A percentile compares a stretch with the other conserved stretches of the same genome.
Conservation (phyloP, 2,329 filamentous ascomycete species). For the Nemania sp. region DNA sequence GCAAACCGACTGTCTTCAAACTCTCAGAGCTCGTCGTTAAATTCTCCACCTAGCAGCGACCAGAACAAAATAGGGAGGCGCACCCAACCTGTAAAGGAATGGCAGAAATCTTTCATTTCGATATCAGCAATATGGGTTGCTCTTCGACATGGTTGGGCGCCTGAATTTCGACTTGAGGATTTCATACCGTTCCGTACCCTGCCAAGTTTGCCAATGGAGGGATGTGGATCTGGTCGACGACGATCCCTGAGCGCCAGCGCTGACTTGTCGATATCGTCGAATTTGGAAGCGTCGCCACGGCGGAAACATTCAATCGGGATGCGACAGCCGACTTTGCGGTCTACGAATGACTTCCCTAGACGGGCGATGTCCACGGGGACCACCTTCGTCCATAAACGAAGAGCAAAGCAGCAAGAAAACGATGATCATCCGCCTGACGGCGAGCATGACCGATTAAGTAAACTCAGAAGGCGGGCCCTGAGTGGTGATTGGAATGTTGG, state of each 20-base stretch:
- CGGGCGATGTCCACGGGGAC: constrained; percentile 53
- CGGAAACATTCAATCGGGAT: constrained; percentile 25
- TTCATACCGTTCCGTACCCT: constrained; percentile 29
- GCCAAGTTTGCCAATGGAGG: constrained; percentile 11
- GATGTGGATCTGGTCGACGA: constrained; percentile 20
- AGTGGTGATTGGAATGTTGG: constrained; percentile 39
- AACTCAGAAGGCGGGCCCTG: constrained; percentile 33
- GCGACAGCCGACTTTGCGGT: constrained; percentile 26
- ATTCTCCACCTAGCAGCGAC: constrained; percentile 25
- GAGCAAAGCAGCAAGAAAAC: constrained; percentile 28
- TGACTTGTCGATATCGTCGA: constrained; percentile 19
- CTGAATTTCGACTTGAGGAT: constrained; percentile 43
- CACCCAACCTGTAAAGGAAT: constrained; percentile 47
- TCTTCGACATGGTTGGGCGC: constrained; percentile 50
- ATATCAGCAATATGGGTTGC: constrained; percentile 58
- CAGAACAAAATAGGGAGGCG: constrained; percentile 37
- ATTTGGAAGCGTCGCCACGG: constrained; percentile 19
- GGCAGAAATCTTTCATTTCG: constrained; percentile 54
- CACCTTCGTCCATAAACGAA: constrained; percentile 51
- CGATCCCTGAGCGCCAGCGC: constrained; percentile 32
- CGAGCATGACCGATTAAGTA: constrained; percentile 18
- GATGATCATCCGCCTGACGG: constrained; percentile 16
- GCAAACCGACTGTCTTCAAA: constrained; percentile 54
- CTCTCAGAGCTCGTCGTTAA: constrained; percentile 38
- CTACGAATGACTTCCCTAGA: constrained; percentile 38